Evolutionary conservation across 202 grass and related monocot species (phyloP), one percentile per base, ranked within the genome.

Genomic region (Bolboschoenoplectus hybrid): DNA sequence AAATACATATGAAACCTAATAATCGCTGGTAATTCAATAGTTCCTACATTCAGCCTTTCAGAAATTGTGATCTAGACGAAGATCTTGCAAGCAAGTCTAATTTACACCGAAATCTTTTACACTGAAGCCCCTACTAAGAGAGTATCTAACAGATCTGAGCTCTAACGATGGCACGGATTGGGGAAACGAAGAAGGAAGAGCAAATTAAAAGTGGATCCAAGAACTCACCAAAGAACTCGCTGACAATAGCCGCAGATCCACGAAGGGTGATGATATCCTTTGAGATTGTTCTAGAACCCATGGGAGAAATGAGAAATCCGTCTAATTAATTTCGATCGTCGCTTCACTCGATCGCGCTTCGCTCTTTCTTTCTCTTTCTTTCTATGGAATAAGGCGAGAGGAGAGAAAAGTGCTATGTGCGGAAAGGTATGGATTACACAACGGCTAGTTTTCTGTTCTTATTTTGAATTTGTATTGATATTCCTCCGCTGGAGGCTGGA

Each of bases 241-340:
- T 92, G 90, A 98, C 90, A 85, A 98, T 98, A 81, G 97, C 92
- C 14, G 97, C 86, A 49, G 97, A 98, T 76, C 97, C 97, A 47
- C 91, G 89, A 63, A 98, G 93, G 1, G 97, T 96, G 92, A 98
- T 98, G 93, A 98, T 91, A 71, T 98, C 97, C 97, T 98, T 98
- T 62, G 93, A 92, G 62, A 65, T 81, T 19, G 93, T 96, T 91
- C 93, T 89, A 81, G 93, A 96, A 67, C 86, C 97, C 97, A 98
- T 98, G 41, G 53, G 13, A 67, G 63, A 74, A 86, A 75, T 9
- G 34, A 85, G 19, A 77, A 65, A 63, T n/a, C 16, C 17, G 2
- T 52, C 52, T 53, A 50, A 26, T 2, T 57, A 57, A 69, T 72
- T 11, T 64, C 61, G 53, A 41, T 26, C 26, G 26, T 60, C 39